Base-by-base conservation (phyloP, 2,329 filamentous ascomycete species). In the Orbilia quercus region DNA sequence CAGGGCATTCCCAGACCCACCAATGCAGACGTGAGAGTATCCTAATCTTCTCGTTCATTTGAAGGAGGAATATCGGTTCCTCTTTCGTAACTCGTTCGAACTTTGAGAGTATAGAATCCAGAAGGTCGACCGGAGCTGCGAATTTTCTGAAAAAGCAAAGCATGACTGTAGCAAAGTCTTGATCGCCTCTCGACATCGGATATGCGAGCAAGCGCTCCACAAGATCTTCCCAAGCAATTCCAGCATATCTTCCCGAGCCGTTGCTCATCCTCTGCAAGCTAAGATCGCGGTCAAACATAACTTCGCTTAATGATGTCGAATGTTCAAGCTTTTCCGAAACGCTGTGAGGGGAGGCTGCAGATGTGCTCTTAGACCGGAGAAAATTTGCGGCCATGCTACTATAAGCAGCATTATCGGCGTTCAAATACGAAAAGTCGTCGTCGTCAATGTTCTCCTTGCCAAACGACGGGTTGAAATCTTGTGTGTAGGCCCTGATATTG, bases 141-240 rank as follows among this genome's bases (percentile, higher is more conserved):
- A 99, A 98, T 80, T 95, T 96, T 75, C 95, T 90, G 81, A 98
- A 98, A 12, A 98, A 84, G 75, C 94, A 96, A 28, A 98, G 84
- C 78, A 98, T 98, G 16, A 96, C 89, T 47, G 92, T 88, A 1
- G 87, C 86, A 79, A 97, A 99, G 80, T 96, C 96, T 67, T 87
- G 85, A 79, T 98, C 95, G n/a, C 89, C 86, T 79, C 91, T 92
- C 25, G 91, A 92, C 82, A 94, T 89, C 36, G 91, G 91, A 74
- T 91, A 86, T 0, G 89, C 86, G 22, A 98, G 84, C 42, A 99
- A 85, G n/a, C 92, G 89, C 80, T 96, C 92, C 18, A 98, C 91
- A 2, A 95, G 83, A 63, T 92, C 90, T 73, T 90, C 88, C 76
- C 76, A 78, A 16, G 77, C 75, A 28, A 76, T 75, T 11, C 77